Evolutionary conservation across 257 asterid genomes (phyloP), one percentile per base, ranked within the genome.

Genomic region (Osmanthus fragrans): DNA sequence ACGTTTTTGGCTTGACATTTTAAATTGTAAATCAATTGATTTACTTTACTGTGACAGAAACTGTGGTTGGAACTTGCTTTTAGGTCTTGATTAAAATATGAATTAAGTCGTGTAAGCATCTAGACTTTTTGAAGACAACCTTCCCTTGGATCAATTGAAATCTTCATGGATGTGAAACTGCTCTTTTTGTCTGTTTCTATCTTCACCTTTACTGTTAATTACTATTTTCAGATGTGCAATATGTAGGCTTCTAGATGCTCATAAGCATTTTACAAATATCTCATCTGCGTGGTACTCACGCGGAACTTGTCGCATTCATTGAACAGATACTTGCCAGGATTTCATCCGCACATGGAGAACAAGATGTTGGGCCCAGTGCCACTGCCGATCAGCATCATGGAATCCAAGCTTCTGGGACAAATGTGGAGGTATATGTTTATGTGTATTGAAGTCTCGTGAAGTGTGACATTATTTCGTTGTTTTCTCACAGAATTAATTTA

Each of bases 71-170:
- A 29, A 37, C 29, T 77, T 77, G 51, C 7, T 72, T 40, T 67
- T 45, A n/a, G 32, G 36, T 71, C 37, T 25, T 73, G 49, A 70
- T 42, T 6, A n/a, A 32, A 34, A 37, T 64, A n/a, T 39, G 25
- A 95, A 93, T 80, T 97, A 95, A 93, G 99, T 95, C 90, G 86
- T 95, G 99, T 95, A 87, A 90, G 97, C 76, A 75, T 71, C 79
- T 69, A 27, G 25, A 40, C 32, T n/a, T 12, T 72, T 77, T 27
- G 30, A 63, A 63, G 69, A 63, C 16, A 23, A 25, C 69, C 69
- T 25, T 25, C 32, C 71, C 72, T 36, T 77, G 64, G 71, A 71
- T 80, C 69, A 33, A 37, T 60, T 70, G 65, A 49, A 56, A 58
- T 32, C 76, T 56, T 39, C 45, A 34, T 27, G 51, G 73, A 72